A percentile compares a stretch with the other conserved stretches of the same genome.
Conservation (phyloP, 306 rosid species). For the Herpetospermum pedunculosum region DNA sequence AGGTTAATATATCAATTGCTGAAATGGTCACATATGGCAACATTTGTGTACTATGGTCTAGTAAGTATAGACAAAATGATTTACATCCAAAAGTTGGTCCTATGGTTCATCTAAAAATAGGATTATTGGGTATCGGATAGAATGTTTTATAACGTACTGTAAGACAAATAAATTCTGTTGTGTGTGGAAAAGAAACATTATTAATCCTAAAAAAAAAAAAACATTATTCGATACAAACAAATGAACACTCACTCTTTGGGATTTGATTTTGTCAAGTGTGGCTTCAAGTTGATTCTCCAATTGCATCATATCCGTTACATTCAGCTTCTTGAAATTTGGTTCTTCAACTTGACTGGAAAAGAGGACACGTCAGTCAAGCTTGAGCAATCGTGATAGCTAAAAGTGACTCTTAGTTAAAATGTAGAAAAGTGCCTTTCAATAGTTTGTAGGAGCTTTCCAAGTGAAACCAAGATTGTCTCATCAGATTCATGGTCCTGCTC, state of each 20-base stretch:
- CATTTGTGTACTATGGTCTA: background rate
- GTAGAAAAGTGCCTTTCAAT: conserved; percentile 15
- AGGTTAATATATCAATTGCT: background rate
- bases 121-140: background rate
- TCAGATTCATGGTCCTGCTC: conserved; percentile 10
- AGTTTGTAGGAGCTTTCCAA: conserved; percentile 10
- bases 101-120: background rate
- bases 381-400: background rate
- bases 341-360: conserved; percentile 14
- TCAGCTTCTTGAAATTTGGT: conserved; percentile 12
- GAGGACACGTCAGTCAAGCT: background rate
- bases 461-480: background rate
- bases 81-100: background rate
- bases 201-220: too few relatives aligned
- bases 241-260: conserved; percentile 19
- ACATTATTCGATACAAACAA: too few relatives aligned
- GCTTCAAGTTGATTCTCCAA: conserved; percentile 11
- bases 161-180: background rate
- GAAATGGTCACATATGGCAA: background rate
- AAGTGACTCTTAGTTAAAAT: background rate
- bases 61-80: too few relatives aligned
- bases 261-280: conserved; percentile 12
- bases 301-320: conserved; percentile 8
- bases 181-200: too few relatives aligned
- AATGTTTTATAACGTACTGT: too few relatives aligned